phyloP scores from a whole-genome alignment of 345 rosid species.

The Pseudoturritis turrita region DNA sequence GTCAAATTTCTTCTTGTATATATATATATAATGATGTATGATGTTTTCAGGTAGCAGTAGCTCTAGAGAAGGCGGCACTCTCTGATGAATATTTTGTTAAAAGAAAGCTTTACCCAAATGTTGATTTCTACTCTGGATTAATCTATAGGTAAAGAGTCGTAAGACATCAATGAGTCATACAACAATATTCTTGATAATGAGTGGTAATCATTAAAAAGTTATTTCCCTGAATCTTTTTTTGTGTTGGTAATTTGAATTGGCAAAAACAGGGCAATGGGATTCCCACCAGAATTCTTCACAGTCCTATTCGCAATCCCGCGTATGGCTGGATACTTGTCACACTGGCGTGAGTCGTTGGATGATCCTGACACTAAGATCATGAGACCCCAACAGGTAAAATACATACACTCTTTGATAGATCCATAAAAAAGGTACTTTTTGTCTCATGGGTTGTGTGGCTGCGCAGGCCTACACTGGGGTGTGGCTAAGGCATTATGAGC shows the following conservation, averaged over 20 bases:
- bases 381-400: conserved; percentile 93
- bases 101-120: conserved; percentile 95
- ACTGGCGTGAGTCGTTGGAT: conserved; percentile 94
- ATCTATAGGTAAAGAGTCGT: conserved; percentile 63
- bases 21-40: conserved; percentile 4
- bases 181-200: background rate
- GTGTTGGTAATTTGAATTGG: background rate
- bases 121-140: conserved; percentile 94
- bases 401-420: background rate
- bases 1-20: background rate
- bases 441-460: conserved; percentile 1
- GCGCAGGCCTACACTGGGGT: conserved; percentile 76
- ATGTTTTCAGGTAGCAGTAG: conserved; percentile 73
- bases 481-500: conserved; percentile 80
- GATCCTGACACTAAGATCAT: conserved; percentile 96
- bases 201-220: background rate
- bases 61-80: conserved; percentile 91
- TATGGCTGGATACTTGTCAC: conserved; percentile 95
- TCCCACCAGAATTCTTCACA: conserved; percentile 94
- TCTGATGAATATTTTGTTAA: conserved; percentile 87
- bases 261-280: conserved; percentile 84
- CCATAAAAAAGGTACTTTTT: background rate
- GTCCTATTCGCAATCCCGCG: conserved; percentile 94
- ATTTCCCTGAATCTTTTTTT: background rate
- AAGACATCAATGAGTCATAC: background rate